Evolutionary conservation across 2,329 filamentous ascomycete genomes (phyloP).

Genomic region (Penicillium concentricum): DNA sequence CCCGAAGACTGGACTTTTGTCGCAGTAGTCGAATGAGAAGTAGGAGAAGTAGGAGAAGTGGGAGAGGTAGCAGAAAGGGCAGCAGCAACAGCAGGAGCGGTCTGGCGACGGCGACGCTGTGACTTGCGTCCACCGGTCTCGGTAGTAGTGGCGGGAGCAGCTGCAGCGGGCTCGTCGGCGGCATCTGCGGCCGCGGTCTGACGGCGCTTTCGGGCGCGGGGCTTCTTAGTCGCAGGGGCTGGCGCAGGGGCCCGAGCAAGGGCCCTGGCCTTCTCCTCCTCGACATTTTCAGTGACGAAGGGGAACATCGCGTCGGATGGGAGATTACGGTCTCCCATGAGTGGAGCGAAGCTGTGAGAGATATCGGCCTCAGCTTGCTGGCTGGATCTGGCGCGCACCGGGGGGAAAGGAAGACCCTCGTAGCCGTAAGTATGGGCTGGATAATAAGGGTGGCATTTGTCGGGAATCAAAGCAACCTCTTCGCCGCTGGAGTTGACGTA

Average conservation of each 20-base stretch:
- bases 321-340: conserved; percentile 22
- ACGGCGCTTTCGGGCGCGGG: conserved; percentile 12
- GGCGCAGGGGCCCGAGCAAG: neutral
- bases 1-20: neutral
- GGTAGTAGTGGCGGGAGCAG: neutral
- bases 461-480: conserved; percentile 14
- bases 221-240: conserved; percentile 3
- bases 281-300: conserved; percentile 14
- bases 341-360: conserved; percentile 18
- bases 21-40: neutral
- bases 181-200: neutral
- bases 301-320: conserved; percentile 3
- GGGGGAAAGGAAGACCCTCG: conserved; percentile 16
- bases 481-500: conserved; percentile 16
- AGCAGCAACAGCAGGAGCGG: conserved; percentile 3
- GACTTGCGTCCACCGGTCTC: conserved; percentile 3
- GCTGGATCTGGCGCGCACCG: conserved; percentile 14
- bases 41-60: neutral
- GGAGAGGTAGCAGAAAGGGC: neutral
- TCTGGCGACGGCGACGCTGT: conserved; percentile 5
- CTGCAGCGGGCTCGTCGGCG: neutral
- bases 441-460: conserved; percentile 11
- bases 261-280: conserved; percentile 9
- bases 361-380: conserved; percentile 11
- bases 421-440: conserved; percentile 16